Base-by-base conservation (phyloP, 441 rosid species). In the Bocquillonia castaneifolia region DNA sequence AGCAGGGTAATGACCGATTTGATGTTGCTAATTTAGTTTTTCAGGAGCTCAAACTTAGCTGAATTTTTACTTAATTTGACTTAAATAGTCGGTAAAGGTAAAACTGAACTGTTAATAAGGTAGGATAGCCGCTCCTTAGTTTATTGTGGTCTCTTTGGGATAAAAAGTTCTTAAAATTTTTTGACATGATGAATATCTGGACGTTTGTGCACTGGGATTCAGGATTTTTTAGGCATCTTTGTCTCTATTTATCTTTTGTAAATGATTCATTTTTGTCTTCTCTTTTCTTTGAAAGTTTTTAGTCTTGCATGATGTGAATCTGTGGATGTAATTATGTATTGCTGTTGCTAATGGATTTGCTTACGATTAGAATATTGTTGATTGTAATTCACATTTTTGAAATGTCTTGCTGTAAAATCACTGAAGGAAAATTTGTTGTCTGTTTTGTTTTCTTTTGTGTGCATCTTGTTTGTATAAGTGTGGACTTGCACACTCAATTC, bases 401-500 rank as follows among this genome's bases (percentile, higher is more conserved):
- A 47, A 50, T 50, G 17, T 26, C 42, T 20, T 59, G 36, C 42
- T 67, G 50, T 39, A 20, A 23, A 60, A 59, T 36, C 31, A 23
- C 51, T 50, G 45, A 74, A 55, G 20, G 12, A 59, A 34, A 42
- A 12, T 54, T 6, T 55, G 3, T 57, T 59, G 47, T 63, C 5
- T 31, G 12, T 50, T 31, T 13, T 64, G 29, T 32, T 64, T 31
- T 20, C 23, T n/a, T 47, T 31, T 31, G 14, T 23, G 9, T 29
- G 18, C 12, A 13, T 58, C 9, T 58, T 59, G 48, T 44, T 1
- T 50, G 3, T 23, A 15, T 10, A 6, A 31, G 29, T 29, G 7
- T 34, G 15, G 10, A n/a, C 25, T 1, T 42, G 20, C 10, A 36
- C 4, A 20, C 62, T 52, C 13, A 14, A 36, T 1, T 56, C 10